A percentile compares a stretch with the other conserved stretches of the same genome.
phyloP scores from a whole-genome alignment of 179 eudicot genomes.

The Nepenthes alata region DNA sequence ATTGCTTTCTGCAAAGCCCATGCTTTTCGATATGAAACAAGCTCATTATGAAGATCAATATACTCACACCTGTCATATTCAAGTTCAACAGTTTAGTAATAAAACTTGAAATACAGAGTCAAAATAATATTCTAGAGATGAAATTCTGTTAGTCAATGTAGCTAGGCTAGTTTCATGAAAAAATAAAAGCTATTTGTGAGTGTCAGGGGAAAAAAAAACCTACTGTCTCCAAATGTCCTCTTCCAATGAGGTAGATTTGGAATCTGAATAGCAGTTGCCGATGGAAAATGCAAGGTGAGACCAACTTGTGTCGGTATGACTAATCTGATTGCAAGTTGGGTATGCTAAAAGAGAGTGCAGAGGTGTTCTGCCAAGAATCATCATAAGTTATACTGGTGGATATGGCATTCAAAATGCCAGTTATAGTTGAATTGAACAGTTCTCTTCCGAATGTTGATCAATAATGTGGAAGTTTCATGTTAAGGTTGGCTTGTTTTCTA shows the following conservation, averaged over 20 bases:
- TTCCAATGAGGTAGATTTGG: neutral
- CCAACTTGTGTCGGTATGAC: neutral
- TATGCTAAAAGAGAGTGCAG: neutral
- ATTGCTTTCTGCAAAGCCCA: slow-evolving; percentile 83
- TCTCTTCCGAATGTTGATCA: too few species aligned
- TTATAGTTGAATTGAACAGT: too few species aligned
- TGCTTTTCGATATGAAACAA: slow-evolving; percentile 63
- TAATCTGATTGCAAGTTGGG: slow-evolving; percentile 1
- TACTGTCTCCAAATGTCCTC: neutral
- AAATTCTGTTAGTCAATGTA: neutral
- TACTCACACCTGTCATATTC: slow-evolving; percentile 27
- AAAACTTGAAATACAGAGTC: neutral
- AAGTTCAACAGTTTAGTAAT: too few species aligned
- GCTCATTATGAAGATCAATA: slow-evolving; percentile 52
- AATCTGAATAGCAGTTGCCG: neutral
- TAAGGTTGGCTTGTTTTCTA: too few species aligned
- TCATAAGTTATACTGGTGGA: too few species aligned
- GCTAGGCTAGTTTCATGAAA: neutral
- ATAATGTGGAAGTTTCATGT: too few species aligned
- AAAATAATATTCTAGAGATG: neutral
- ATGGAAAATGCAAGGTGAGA: neutral
- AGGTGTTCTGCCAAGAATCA: too few species aligned
- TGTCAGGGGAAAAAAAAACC: neutral
- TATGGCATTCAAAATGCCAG: too few species aligned
- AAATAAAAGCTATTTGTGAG: neutral